Evolutionary conservation across 176 grass and related monocot species (phyloP).

Genomic region (Oryza officinalis): DNA sequence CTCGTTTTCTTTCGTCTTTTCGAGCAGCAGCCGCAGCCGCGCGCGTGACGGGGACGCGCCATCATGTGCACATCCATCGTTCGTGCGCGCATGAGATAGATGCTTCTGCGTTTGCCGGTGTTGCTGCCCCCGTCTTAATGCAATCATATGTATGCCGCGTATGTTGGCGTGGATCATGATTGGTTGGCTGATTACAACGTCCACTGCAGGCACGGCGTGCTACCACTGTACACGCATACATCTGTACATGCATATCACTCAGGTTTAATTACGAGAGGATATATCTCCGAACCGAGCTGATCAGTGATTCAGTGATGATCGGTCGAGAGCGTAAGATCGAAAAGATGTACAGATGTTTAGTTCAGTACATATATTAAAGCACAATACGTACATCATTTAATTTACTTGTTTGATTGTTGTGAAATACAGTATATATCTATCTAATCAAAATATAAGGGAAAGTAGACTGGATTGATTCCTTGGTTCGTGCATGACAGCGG

Average conservation of each 20-base stretch:
- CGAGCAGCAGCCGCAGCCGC: background rate
- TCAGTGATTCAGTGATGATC: too few relatives aligned
- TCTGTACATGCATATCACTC: background rate
- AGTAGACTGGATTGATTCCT: background rate
- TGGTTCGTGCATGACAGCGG: background rate
- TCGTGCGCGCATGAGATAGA: slow-evolving; percentile 1
- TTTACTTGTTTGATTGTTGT: too few relatives aligned
- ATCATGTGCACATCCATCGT: slow-evolving; percentile 30
- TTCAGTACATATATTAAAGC: too few relatives aligned
- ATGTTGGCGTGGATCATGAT: background rate
- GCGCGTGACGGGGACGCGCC: slow-evolving; percentile 26
- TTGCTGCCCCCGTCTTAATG: background rate
- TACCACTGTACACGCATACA: background rate
- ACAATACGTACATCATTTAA: too few relatives aligned
- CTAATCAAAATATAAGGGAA: too few relatives aligned
- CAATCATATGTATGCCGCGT: background rate
- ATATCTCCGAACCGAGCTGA: too few relatives aligned
- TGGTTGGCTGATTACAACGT: background rate
- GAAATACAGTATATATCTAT: too few relatives aligned
- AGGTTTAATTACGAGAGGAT: background rate
- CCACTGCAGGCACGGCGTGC: background rate
- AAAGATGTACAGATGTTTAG: too few relatives aligned
- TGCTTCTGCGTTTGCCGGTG: background rate
- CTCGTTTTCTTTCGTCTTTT: slow-evolving; percentile 1
- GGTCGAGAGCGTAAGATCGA: too few relatives aligned